Base-by-base conservation (phyloP, 345 rosid species). In the Lagerstroemia speciosa region DNA sequence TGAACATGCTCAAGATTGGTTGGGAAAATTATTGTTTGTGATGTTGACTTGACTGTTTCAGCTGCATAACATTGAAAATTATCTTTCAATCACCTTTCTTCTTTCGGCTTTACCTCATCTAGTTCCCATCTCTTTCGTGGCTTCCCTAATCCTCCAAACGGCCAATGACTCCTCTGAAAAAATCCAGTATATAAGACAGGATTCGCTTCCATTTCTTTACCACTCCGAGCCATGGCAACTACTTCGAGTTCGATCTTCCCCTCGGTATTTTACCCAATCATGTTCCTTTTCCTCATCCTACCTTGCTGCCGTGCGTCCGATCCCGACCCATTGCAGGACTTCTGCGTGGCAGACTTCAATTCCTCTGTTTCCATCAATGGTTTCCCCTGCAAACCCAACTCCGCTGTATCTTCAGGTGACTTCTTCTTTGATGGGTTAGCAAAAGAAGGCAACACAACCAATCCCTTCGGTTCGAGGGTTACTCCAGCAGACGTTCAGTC, bases 241-340 rank as follows among this genome's bases (percentile, higher is more conserved):
- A 20, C 60, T 9, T 14, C 11, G 24, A 8, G 10, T 16, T 41
- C 45, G 45, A 41, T 41, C 11, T 41, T 41, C 11, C 45, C 45
- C 29, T 53, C 14, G 29, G 30, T n/a, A 29, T 53, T 53, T 53
- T 53, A 53, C 60, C 9, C 69, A 20, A 26, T 32, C 2, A 22
- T 76, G 8, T 16, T 86, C 1, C 61, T 74, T 27, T 72, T 85
- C 77, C 81, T 86, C 7, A 67, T 74, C 55, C 30, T 77, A 65
- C 82, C 75, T 72, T 80, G 78, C 32, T 69, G 78, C 32, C 67
- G 43, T 36, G 75, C 84, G 29, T 74, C 86, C 14, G 97, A 85
- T 16, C 82, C 93, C 0, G 89, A 85, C 55, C 83, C 79, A 9
- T 77, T 90, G 34, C 91, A 92, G 77, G 96, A 88, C 79, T 86